Conservation (phyloP, 768 basidiomycete species). For the Boletellus emodensis region DNA sequence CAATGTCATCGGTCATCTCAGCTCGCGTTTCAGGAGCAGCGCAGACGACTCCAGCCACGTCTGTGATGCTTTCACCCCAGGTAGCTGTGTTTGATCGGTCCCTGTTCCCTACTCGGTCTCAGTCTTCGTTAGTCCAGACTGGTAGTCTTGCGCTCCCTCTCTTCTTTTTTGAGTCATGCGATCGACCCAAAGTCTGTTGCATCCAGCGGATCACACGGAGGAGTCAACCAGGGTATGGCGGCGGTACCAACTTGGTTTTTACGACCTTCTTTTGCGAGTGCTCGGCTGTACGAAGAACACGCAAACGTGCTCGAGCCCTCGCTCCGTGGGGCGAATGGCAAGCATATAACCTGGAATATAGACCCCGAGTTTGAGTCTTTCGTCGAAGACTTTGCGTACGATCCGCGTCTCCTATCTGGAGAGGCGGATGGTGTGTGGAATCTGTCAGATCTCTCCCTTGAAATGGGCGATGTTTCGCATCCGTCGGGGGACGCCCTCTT, state of each 20-base stretch:
- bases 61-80: conserved; percentile 59
- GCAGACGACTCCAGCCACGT: conserved; percentile 56
- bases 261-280: conserved; percentile 51
- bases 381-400: conserved; percentile 30
- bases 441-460: conserved; percentile 24
- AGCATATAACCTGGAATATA: conserved; percentile 25
- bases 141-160: conserved; percentile 67
- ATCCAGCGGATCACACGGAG: conserved; percentile 13
- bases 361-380: conserved; percentile 22
- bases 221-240: conserved; percentile 8
- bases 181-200: conserved; percentile 24
- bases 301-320: conserved; percentile 41
- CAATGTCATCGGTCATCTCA: not conserved
- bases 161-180: conserved; percentile 58
- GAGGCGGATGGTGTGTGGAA: conserved; percentile 28
- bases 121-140: conserved; percentile 60
- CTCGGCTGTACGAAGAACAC: conserved; percentile 51
- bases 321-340: conserved; percentile 6
- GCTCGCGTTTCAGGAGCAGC: conserved; percentile 19
- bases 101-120: conserved; percentile 3
- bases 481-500: conserved; percentile 17
- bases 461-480: conserved; percentile 14
- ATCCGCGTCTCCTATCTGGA: conserved; percentile 14
- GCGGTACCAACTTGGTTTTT: conserved; percentile 61
- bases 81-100: conserved; percentile 34